Percentiles rank a stretch among this genome's conserved stretches.
phyloP scores from a whole-genome alignment of 805 yeast species.

The Metschnikowia baotianmanensis region DNA sequence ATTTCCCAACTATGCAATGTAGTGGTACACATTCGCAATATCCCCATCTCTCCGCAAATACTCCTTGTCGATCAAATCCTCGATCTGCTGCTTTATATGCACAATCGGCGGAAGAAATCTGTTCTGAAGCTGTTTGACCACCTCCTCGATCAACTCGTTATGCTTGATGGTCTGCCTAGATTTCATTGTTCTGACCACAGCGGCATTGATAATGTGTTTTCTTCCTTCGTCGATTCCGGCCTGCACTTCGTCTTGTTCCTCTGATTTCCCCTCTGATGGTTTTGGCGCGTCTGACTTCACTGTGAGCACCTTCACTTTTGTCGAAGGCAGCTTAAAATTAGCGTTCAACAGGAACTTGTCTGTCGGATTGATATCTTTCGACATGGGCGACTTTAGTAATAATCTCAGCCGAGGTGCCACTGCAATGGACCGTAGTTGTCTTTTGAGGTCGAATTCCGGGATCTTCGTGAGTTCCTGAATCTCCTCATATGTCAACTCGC shows the following conservation, averaged over 20 bases:
- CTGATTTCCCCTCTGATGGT: conserved; percentile 44
- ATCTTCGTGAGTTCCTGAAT: conserved; percentile 66
- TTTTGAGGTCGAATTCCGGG: conserved; percentile 66
- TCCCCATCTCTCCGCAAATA: conserved; percentile 70
- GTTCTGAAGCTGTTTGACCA: conserved; percentile 53
- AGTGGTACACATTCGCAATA: conserved; percentile 59
- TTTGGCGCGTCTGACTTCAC: conserved; percentile 36
- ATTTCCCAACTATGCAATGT: conserved; percentile 50
- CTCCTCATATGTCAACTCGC: conserved; percentile 55
- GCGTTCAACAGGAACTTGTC: conserved; percentile 70
- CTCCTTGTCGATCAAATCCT: conserved; percentile 75
- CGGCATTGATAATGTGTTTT: conserved; percentile 72
- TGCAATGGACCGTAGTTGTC: conserved; percentile 80
- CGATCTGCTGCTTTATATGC: conserved; percentile 69
- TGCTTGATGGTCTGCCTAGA: conserved; percentile 60
- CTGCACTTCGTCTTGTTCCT: conserved; percentile 53
- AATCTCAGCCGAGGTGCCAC: conserved; percentile 80
- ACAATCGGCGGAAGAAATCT: conserved; percentile 70
- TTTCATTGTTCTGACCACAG: conserved; percentile 86
- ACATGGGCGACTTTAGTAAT: conserved; percentile 71
- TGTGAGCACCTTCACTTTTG: conserved; percentile 72
- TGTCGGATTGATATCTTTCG: conserved; percentile 59
- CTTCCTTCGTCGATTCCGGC: conserved; percentile 62
- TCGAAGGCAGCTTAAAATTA: conserved; percentile 63
- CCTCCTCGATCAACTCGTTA: conserved; percentile 65